phyloP scores from a whole-genome alignment of 2,329 filamentous ascomycete species.

The Xylariaceae sp. region DNA sequence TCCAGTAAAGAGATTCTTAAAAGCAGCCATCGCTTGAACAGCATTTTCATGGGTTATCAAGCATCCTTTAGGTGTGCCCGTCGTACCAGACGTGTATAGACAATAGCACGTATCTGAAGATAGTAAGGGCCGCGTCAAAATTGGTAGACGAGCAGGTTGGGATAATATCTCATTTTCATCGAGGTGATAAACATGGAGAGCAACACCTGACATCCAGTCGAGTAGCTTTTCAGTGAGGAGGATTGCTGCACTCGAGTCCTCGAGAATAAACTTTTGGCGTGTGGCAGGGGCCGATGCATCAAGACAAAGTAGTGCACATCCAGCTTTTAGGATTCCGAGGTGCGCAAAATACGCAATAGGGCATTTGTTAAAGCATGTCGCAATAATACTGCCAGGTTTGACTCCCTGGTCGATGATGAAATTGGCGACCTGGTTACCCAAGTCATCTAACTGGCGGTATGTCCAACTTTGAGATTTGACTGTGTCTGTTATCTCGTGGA shows the following conservation, averaged over 20 bases:
- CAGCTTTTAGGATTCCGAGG: conserved; percentile 77
- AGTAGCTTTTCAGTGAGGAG: conserved; percentile 53
- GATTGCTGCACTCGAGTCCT: conserved; percentile 66
- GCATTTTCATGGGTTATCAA: conserved; percentile 86
- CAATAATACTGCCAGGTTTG: conserved; percentile 61
- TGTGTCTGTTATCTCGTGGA: conserved; percentile 49
- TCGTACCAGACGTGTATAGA: conserved; percentile 84
- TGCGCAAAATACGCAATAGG: conserved; percentile 82
- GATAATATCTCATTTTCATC: conserved; percentile 31
- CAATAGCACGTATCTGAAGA: conserved; percentile 71
- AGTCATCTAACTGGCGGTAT: conserved; percentile 67
- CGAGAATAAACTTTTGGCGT: conserved; percentile 73
- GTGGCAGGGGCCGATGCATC: conserved; percentile 70
- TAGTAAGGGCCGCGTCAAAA: conserved; percentile 34
- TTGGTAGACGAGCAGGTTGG: conserved; percentile 14
- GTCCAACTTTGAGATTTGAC: conserved; percentile 62
- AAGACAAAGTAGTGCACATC: conserved; percentile 77
- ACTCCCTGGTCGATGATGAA: conserved; percentile 53
- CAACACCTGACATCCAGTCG: conserved; percentile 34
- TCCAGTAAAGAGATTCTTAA: conserved; percentile 71
- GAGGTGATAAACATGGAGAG: conserved; percentile 34
- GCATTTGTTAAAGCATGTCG: conserved; percentile 80
- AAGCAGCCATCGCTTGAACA: conserved; percentile 85
- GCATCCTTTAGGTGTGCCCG: conserved; percentile 82
- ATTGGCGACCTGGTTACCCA: conserved; percentile 71